Percentiles rank a stretch among this genome's conserved stretches.
Conservation (phyloP, 192 early-diverging fungal species). For the Tieghemiomyces parasiticus region DNA sequence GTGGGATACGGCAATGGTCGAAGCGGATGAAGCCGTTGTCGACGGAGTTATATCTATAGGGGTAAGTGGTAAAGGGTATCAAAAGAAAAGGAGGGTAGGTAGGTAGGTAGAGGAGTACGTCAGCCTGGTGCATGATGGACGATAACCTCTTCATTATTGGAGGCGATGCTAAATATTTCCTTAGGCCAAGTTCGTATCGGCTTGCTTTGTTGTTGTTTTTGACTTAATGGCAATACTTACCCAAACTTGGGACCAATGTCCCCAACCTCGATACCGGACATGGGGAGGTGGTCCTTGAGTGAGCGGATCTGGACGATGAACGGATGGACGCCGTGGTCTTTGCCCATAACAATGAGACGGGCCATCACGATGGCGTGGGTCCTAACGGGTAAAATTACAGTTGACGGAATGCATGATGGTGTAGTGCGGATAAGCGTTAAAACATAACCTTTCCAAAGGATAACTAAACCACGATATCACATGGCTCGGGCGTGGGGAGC, state of each 20-base stretch:
- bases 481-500: too few relatives aligned
- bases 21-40: slow-evolving; percentile 83
- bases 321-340: slow-evolving; percentile 61
- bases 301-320: slow-evolving; percentile 72
- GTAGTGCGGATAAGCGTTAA: too few relatives aligned
- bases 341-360: slow-evolving; percentile 52
- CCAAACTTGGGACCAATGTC: slow-evolving; percentile 85
- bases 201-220: too few relatives aligned
- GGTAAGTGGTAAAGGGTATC: slow-evolving; percentile 17
- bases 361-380: slow-evolving; percentile 83
- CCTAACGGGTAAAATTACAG: too few relatives aligned
- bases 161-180: neutral
- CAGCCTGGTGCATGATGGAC: too few relatives aligned
- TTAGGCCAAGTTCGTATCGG: too few relatives aligned
- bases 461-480: too few relatives aligned
- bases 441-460: too few relatives aligned
- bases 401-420: too few relatives aligned
- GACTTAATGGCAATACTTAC: slow-evolving; percentile 13
- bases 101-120: too few relatives aligned
- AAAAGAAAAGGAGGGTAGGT: too few relatives aligned
- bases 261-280: slow-evolving; percentile 67
- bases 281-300: slow-evolving; percentile 48
- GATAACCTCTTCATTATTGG: neutral
- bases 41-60: slow-evolving; percentile 48
- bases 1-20: slow-evolving; percentile 65